Conservation (phyloP, 208 protist species). For the Leishmania arabica region DNA sequence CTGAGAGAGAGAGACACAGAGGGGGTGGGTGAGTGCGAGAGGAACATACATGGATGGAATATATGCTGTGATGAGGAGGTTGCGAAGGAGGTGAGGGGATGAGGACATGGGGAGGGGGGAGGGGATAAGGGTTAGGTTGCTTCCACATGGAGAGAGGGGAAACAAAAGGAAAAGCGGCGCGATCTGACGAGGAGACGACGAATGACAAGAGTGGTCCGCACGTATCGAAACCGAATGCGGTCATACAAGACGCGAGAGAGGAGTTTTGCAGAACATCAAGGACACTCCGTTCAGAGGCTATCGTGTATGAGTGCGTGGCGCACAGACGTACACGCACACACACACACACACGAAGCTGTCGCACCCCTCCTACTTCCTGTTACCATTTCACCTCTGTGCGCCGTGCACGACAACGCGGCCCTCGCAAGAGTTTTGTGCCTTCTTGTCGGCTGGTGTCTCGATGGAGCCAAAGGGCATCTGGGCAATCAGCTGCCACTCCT, state of each 20-base stretch:
- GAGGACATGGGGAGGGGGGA: neutral
- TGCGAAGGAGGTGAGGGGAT: neutral
- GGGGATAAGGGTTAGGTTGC: neutral
- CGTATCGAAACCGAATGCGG: neutral
- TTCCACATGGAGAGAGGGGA: neutral
- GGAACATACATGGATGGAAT: neutral
- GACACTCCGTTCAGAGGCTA: neutral
- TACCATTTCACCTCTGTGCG: constrained; percentile 6
- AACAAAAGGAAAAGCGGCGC: neutral
- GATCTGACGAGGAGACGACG: neutral
- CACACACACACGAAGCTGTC: neutral
- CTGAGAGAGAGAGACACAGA: neutral
- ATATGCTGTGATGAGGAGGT: neutral
- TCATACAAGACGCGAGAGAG: neutral
- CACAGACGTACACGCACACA: neutral
- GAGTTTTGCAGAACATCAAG: neutral
- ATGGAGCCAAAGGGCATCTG: constrained; percentile 71
- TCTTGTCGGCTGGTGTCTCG: constrained; percentile 35
- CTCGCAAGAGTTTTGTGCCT: constrained; percentile 41
- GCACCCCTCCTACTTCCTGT: neutral
- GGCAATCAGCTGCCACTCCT: constrained; percentile 48
- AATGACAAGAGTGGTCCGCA: neutral
- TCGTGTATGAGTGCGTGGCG: neutral
- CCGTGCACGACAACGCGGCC: constrained; percentile 43
- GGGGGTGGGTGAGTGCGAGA: neutral